These are phyloP conservation scores for Xylaria cubensis DNA, from an alignment of 495 filamentous ascomycete genomes.

Conservation along the genomic window DNA sequence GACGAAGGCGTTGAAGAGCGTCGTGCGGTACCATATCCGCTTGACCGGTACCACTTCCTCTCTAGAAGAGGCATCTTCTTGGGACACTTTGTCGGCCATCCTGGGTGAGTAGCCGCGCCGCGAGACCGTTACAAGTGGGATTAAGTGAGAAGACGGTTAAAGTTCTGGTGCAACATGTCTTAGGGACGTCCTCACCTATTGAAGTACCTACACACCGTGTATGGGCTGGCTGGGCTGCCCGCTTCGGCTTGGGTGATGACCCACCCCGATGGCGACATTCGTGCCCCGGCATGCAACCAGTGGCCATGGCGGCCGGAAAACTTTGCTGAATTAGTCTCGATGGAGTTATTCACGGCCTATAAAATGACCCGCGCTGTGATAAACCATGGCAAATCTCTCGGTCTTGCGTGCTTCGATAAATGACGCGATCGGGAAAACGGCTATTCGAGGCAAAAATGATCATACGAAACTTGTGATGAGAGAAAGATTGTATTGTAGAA, in stretches of 20 bases:
- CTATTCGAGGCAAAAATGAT: neutral
- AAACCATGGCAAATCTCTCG: neutral
- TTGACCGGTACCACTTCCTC: constrained; percentile 13
- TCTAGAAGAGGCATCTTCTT: neutral
- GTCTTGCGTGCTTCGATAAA: constrained; percentile 21
- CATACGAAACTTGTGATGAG: neutral
- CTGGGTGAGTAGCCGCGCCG: neutral
- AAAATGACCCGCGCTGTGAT: neutral
- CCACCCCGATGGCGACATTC: constrained; percentile 39
- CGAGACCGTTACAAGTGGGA: neutral
- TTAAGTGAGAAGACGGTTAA: neutral
- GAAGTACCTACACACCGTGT: neutral
- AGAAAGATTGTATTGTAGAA: constrained; percentile 11
- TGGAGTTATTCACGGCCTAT: neutral
- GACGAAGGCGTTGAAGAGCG: constrained; percentile 62
- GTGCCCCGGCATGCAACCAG: neutral
- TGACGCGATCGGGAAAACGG: constrained; percentile 7
- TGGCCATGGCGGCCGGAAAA: neutral
- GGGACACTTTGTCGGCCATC: constrained; percentile 24
- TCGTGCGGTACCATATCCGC: constrained; percentile 56
- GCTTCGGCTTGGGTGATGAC: constrained; percentile 30
- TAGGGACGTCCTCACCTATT: neutral
- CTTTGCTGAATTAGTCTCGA: constrained; percentile 1
- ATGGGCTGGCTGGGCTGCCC: neutral
- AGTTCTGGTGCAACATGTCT: neutral